Base-by-base conservation (phyloP, 2,329 filamentous ascomycete genomes). In the Spiromastix sp. region DNA sequence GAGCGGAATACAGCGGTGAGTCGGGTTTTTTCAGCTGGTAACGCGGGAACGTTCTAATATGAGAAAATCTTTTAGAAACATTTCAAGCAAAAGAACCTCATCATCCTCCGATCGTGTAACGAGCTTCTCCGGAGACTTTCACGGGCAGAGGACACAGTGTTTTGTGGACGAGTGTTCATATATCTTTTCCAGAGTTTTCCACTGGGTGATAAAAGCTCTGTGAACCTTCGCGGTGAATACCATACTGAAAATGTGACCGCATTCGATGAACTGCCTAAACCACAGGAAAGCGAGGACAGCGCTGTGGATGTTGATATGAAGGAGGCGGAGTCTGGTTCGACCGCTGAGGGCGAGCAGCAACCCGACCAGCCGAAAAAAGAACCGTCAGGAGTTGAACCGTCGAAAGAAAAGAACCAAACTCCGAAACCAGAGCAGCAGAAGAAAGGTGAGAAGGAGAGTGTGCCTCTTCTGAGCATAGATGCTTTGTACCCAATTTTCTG, bases 131-230 rank as follows among this genome's bases (percentile, higher is more conserved):
- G 89, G 22, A 75, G 91, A 30, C 70, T 98, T 2, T 96, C 91
- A n/a, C 77, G 91, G 38, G 89, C 91, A 3, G 87, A 96, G 56
- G 91, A 98, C 58, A 93, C 91, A 0, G 86, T 93, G 1, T 98
- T 99, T 55, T 98, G 91, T 52, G 91, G 91, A 11, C 76, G 91
- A 25, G 91, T 99, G 17, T 96, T 96, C 59, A 95, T 98, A 44
- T 99, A 95, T 59, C 76, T 98, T 54, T 98, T 96, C 59, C 91
- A 98, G 57, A 93, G 86, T 57, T 96, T 98, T 51, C 91, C 91
- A 1, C 69, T 98, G 0, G 89, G 89, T 20, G 93, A 98, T 60
- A 91, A 89, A 56, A 96, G 91, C 56, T 95, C 91, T 0, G 91
- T 98, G 32, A 99, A 99, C 52, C 70, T 96, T 25, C 77, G 91